These are phyloP conservation scores for Leishmania braziliensis DNA, from an alignment of 208 protist species.

Conservation along the genomic window DNA sequence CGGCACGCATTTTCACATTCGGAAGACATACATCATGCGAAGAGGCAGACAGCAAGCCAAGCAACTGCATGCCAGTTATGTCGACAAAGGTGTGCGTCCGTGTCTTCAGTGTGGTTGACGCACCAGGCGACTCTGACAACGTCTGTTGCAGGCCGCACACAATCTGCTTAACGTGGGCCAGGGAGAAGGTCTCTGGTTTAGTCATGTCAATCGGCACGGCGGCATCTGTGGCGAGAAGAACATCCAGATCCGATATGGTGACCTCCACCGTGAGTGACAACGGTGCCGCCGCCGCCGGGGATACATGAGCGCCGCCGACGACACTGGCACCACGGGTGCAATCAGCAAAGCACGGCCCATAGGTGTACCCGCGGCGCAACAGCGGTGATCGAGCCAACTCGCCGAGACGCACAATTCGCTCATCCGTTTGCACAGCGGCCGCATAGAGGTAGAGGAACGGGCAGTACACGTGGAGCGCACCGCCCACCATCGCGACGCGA, in stretches of 20 bases:
- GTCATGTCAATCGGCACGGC: slow-evolving; percentile 27
- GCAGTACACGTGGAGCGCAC: slow-evolving; percentile 30
- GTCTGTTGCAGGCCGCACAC: background rate
- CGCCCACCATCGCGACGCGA: slow-evolving; percentile 7
- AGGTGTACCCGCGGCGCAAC: slow-evolving; percentile 23
- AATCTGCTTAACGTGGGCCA: slow-evolving; percentile 15
- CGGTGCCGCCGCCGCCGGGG: background rate
- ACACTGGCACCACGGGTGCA: background rate
- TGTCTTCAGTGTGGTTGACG: background rate
- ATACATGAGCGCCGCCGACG: background rate
- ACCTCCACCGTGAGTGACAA: slow-evolving; percentile 6
- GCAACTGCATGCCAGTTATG: slow-evolving; percentile 8
- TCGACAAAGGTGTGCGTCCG: slow-evolving; percentile 9
- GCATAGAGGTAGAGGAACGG: slow-evolving; percentile 28
- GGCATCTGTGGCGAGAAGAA: slow-evolving; percentile 26
- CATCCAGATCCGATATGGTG: slow-evolving; percentile 14
- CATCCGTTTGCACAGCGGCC: slow-evolving; percentile 1
- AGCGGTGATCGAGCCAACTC: slow-evolving; percentile 21
- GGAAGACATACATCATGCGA: slow-evolving; percentile 15
- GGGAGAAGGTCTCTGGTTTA: slow-evolving; percentile 11
- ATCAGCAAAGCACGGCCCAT: background rate
- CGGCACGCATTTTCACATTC: slow-evolving; percentile 19
- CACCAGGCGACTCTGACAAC: background rate
- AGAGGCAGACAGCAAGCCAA: background rate
- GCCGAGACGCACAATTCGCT: slow-evolving; percentile 12